Percentiles rank a stretch among this genome's conserved stretches.
Conservation (phyloP, 768 basidiomycete genomes). For the Mycena floridula region DNA sequence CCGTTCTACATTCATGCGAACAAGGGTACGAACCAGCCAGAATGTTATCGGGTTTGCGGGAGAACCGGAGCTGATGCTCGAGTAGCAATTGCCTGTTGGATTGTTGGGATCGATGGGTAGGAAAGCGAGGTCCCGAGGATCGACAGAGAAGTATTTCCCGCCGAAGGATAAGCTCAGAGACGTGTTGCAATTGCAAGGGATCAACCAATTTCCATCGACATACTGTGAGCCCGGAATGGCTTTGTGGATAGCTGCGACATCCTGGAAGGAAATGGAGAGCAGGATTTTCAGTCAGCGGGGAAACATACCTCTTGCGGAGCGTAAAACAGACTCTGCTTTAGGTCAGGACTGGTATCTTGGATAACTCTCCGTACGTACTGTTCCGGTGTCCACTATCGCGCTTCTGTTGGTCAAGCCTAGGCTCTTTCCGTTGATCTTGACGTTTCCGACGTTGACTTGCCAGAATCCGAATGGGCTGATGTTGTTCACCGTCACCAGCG, state of each 20-base stretch:
- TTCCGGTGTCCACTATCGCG: conserved; percentile 31
- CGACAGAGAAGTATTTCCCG: not conserved
- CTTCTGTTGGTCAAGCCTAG: conserved; percentile 35
- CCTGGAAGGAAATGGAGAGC: not conserved
- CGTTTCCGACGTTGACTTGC: conserved; percentile 41
- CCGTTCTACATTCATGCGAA: no score
- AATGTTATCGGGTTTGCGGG: not conserved
- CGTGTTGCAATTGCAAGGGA: not conserved
- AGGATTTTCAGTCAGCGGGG: not conserved
- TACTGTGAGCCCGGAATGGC: not conserved
- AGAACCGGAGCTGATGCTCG: not conserved
- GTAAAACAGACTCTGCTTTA: not conserved
- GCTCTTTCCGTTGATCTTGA: conserved; percentile 35
- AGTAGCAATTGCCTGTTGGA: not conserved
- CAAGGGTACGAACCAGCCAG: not conserved
- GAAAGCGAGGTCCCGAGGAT: not conserved
- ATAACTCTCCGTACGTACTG: no score
- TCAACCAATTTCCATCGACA: not conserved
- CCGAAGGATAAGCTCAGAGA: not conserved
- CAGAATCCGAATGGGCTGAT: conserved; percentile 50
- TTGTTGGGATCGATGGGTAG: not conserved
- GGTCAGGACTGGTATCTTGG: no score
- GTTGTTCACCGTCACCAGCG: conserved; percentile 43
- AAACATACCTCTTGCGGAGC: not conserved
- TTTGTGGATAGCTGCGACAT: not conserved